Conservation (phyloP, 305 asterid genomes). For the Nicotiana rustica region DNA sequence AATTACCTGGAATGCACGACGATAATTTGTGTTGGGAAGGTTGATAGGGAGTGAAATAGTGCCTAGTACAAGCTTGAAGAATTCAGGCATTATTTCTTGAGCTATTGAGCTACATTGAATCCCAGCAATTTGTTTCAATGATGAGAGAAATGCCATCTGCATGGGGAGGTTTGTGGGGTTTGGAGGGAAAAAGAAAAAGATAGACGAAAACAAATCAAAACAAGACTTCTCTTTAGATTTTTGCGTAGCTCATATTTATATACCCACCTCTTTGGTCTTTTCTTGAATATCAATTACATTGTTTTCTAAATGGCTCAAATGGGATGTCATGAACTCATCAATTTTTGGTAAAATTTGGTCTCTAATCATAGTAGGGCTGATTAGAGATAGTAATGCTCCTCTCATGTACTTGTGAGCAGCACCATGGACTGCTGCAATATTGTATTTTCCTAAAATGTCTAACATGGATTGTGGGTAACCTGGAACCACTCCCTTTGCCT, state of each 20-base stretch:
- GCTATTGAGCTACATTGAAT: constrained; percentile 61
- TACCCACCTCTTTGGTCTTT: constrained; percentile 86
- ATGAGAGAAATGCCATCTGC: constrained; percentile 84
- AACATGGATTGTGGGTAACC: constrained; percentile 98
- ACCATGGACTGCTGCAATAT: constrained; percentile 95
- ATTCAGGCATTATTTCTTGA: constrained; percentile 65
- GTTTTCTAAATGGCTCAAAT: constrained; percentile 72
- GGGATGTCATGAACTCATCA: constrained; percentile 91
- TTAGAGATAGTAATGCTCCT: constrained; percentile 87
- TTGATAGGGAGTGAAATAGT: constrained; percentile 81
- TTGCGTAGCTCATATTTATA: neutral
- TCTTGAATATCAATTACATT: constrained; percentile 83
- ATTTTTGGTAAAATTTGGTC: constrained; percentile 81
- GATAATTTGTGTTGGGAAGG: constrained; percentile 74
- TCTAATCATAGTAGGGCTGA: constrained; percentile 85
- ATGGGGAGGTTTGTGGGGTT: neutral
- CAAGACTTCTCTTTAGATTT: neutral
- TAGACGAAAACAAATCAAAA: too few relatives aligned
- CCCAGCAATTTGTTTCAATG: constrained; percentile 78
- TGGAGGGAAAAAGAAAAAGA: too few relatives aligned
- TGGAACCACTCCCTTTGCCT: constrained; percentile 91
- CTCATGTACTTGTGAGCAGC: constrained; percentile 94
- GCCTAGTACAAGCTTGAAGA: constrained; percentile 71
- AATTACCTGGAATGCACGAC: constrained; percentile 68
- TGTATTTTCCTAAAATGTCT: constrained; percentile 91